phyloP scores from a whole-genome alignment of 1,284 basidiomycete genomes.

The Rhodotorula sp. region DNA sequence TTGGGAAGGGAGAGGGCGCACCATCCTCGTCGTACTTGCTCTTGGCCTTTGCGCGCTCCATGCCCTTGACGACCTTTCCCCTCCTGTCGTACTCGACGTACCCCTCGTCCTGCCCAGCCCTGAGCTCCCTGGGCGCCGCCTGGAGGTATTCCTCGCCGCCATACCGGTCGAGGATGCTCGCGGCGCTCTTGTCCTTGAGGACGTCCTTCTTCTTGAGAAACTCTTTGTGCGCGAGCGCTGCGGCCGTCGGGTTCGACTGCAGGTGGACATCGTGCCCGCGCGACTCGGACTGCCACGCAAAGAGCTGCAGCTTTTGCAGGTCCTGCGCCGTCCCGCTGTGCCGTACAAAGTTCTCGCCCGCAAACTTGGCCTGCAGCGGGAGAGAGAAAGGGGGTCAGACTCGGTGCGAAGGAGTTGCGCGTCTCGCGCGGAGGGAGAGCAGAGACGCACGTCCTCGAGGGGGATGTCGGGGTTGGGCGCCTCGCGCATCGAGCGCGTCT shows the following conservation, averaged over 20 bases:
- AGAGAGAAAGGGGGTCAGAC: neutral
- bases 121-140: conserved; percentile 79
- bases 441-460: conserved; percentile 75
- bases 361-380: conserved; percentile 72
- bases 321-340: conserved; percentile 87
- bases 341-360: conserved; percentile 94
- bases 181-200: conserved; percentile 81
- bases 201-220: conserved; percentile 91
- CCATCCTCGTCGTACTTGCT: conserved; percentile 96
- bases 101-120: conserved; percentile 91
- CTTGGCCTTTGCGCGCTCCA: conserved; percentile 75
- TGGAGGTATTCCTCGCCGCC: conserved; percentile 94
- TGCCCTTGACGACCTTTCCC: conserved; percentile 89
- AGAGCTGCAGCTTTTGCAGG: conserved; percentile 88
- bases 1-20: conserved; percentile 53
- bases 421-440: neutral
- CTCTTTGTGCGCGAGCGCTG: conserved; percentile 85
- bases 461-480: conserved; percentile 76
- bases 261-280: conserved; percentile 93
- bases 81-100: conserved; percentile 96
- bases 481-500: conserved; percentile 99
- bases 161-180: conserved; percentile 83
- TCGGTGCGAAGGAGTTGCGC: neutral
- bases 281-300: conserved; percentile 94
- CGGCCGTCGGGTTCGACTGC: conserved; percentile 94